Base-by-base conservation (phyloP, 140 eudicot species). In the Eryngium alpinum region DNA sequence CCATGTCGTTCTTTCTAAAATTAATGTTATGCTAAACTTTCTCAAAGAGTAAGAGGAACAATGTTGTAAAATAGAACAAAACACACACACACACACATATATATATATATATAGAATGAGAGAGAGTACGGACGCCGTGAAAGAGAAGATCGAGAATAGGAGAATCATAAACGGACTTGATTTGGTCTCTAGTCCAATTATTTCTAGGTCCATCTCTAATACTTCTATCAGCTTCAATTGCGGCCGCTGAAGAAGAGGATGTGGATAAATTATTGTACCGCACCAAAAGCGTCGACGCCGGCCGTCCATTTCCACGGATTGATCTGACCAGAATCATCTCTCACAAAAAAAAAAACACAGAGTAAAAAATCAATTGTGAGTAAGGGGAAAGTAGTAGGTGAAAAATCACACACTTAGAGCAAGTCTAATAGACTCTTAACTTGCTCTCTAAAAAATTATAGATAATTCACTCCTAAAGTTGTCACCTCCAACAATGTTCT, bases 111-210 rank as follows among this genome's bases (percentile, higher is more conserved):
- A 34, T 53, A 52, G 44, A 16, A 27, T 71, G 51, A 38, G 46
- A 38, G 46, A 38, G 84, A 70, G 15, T 14, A 80, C 88, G 1
- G 50, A 95, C 98, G 49, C 92, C 99, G 32, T 93, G 97, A 84
- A 92, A 95, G 76, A 95, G 99, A 80, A 95, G 99, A 84, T 93
- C 99, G 84, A 95, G 97, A 62, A 92, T 80, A 22, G 99, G 99
- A 49, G 99, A 95, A 81, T 91, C 93, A 78, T 92, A 95, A 67
- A 95, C 71, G 83, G 95, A 87, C 77, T 90, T 91, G 43, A 95
- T 91, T 69, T 95, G 85, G 3, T 86, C 80, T 75, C 83, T 74
- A 51, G 80, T 82, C 98, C 99, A 95, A 24, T 93, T 86, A 27
- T 93, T 86, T 59, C 98, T 86, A 28, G 92, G 88, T 21, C 99